Conservation (phyloP, 2,329 filamentous ascomycete genomes). For the Cercospora nicotianae region DNA sequence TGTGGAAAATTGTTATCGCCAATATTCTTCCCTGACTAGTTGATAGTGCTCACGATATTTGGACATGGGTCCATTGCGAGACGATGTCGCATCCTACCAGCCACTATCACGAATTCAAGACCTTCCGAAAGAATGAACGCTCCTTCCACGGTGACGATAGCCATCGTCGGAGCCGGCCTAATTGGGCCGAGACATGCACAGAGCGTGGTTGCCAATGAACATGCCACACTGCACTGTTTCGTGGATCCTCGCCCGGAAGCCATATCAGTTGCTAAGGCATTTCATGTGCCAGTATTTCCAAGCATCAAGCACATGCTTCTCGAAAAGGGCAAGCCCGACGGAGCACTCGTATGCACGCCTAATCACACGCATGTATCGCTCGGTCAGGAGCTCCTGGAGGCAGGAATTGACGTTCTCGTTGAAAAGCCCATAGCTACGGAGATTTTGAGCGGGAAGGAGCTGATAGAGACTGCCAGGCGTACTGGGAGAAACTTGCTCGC, state of each 20-base stretch:
- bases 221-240: constrained; percentile 46
- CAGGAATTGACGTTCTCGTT: constrained; percentile 55
- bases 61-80: neutral
- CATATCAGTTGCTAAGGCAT: constrained; percentile 38
- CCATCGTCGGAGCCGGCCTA: constrained; percentile 51
- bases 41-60: neutral
- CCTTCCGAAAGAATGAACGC: neutral
- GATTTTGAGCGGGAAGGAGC: constrained; percentile 40
- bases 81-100: neutral
- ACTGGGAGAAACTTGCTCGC: constrained; percentile 48
- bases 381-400: constrained; percentile 50
- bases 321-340: constrained; percentile 46
- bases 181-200: constrained; percentile 55
- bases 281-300: constrained; percentile 44
- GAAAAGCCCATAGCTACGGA: constrained; percentile 58
- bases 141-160: constrained; percentile 35
- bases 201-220: constrained; percentile 43
- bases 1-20: neutral
- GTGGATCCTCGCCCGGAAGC: constrained; percentile 50
- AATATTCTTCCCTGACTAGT: constrained; percentile 9
- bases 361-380: constrained; percentile 59
- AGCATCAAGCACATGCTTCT: constrained; percentile 48
- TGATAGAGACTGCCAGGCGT: constrained; percentile 33
- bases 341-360: constrained; percentile 60
- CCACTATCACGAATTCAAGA: neutral